Evolutionary conservation across 2,329 filamentous ascomycete genomes (phyloP), one percentile per base, ranked within the genome.

Genomic region (Pseudogymnoascus sp.): DNA sequence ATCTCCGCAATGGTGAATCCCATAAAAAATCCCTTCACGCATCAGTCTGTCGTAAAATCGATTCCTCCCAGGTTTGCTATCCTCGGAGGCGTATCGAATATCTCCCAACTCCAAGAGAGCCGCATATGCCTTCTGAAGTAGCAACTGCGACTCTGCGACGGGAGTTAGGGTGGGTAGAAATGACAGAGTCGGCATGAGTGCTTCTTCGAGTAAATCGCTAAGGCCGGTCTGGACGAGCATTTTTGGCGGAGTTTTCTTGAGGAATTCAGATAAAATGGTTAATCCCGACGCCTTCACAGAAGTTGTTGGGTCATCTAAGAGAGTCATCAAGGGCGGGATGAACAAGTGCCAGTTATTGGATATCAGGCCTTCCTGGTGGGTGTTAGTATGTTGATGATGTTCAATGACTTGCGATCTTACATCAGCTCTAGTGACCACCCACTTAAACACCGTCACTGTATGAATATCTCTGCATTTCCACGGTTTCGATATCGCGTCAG

Each of bases 131-230:
- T 81, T 79, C 5, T 74, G 71, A 1, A 96, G 81, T 2, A 97
- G 76, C 1, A 72, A 70, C 1, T 89, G 71, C 3, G 89, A 89
- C 63, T 95, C 89, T 0, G 80, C 72, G 70, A 90, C 88, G 0
- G 89, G 86, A 0, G 91, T 96, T 43, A 96, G 78, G 11, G 82
- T 85, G 0, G 93, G 93, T 5, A 96, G 80, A 69, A 86, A 90
- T 6, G 88, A 81, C n/a, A 96, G 81, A 37, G 87, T 85, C 0
- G 91, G 89, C 67, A 87, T 82, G 1, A 91, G 75, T 2, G 87
- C 83, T 19, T 91, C 83, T 69, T 88, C 82, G 65, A 93, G 88
- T 26, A 93, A 82, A 12, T 81, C 76, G 22, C 81, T 82, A 6
- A 93, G 82, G 0, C 89, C 89, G 0, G 86, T 89, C 53, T 79